Evolutionary conservation across 148 eudicot species (phyloP).

Genomic region (Persicaria tinctoria): DNA sequence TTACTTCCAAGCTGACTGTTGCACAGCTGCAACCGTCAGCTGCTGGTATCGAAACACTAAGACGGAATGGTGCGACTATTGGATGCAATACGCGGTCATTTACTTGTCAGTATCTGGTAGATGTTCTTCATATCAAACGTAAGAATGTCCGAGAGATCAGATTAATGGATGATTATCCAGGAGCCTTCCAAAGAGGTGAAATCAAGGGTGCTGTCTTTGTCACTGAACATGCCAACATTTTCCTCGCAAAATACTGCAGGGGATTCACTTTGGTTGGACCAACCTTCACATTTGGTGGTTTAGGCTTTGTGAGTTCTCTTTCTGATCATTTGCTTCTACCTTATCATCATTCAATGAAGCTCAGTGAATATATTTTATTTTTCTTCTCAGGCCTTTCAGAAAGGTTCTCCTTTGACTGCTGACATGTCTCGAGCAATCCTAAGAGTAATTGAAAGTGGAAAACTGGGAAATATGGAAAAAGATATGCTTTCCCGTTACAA

Average conservation of each 20-base stretch:
- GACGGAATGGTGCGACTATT: not conserved
- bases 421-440: constrained; percentile 5
- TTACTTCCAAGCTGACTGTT: constrained; percentile 32
- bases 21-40: constrained; percentile 21
- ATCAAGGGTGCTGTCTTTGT: constrained; percentile 37
- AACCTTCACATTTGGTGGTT: constrained; percentile 28
- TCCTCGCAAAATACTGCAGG: constrained; percentile 29
- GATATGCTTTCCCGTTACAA: not conserved
- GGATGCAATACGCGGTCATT: not conserved
- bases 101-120: constrained; percentile 14
- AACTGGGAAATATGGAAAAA: not conserved
- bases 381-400: not conserved
- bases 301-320: constrained; percentile 27
- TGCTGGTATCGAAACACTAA: constrained; percentile 20
- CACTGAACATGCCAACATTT: constrained; percentile 29
- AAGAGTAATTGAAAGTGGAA: constrained; percentile 4
- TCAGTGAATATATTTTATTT: not conserved
- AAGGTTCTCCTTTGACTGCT: constrained; percentile 2
- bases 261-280: constrained; percentile 27
- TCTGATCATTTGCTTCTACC: not conserved
- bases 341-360: not conserved
- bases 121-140: constrained; percentile 20
- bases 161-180: constrained; percentile 21
- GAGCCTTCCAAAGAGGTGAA: constrained; percentile 29
- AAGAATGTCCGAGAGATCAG: constrained; percentile 15